phyloP scores from a whole-genome alignment of 78 protist species.

The Dictyostelium citrinum region DNA sequence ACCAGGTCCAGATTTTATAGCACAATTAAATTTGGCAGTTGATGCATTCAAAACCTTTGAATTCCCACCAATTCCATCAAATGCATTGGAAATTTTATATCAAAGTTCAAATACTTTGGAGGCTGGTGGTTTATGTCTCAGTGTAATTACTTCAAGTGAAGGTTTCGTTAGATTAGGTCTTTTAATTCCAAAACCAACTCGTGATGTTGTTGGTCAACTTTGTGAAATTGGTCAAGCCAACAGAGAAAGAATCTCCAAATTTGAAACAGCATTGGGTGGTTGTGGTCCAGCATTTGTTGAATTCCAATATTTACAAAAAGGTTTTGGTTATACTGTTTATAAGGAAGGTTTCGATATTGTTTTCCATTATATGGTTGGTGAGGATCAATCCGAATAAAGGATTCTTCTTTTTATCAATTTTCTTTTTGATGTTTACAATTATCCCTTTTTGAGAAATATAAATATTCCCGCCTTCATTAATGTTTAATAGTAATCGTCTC shows the following conservation, averaged over 20 bases:
- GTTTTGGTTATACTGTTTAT: constrained; percentile 86
- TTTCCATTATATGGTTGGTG: constrained; percentile 80
- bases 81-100: constrained; percentile 54
- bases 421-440: background rate
- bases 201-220: constrained; percentile 39
- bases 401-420: background rate
- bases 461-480: background rate
- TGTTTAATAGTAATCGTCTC: background rate
- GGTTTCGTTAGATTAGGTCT: constrained; percentile 85
- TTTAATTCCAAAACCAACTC: constrained; percentile 73
- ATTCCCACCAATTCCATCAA: constrained; percentile 80
- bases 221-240: constrained; percentile 45
- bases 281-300: constrained; percentile 78
- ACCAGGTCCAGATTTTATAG: constrained; percentile 66
- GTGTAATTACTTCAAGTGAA: constrained; percentile 79
- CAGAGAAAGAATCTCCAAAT: constrained; percentile 44
- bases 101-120: constrained; percentile 4
- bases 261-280: constrained; percentile 67
- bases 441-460: background rate
- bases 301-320: constrained; percentile 78
- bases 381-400: constrained; percentile 56
- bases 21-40: constrained; percentile 73
- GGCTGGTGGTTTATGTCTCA: constrained; percentile 59
- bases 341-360: constrained; percentile 84
- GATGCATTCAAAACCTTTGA: constrained; percentile 81